A percentile compares a stretch with the other conserved stretches of the same genome.
Conservation (phyloP, 73 alveolate genomes). For the Stentor coeruleus region DNA sequence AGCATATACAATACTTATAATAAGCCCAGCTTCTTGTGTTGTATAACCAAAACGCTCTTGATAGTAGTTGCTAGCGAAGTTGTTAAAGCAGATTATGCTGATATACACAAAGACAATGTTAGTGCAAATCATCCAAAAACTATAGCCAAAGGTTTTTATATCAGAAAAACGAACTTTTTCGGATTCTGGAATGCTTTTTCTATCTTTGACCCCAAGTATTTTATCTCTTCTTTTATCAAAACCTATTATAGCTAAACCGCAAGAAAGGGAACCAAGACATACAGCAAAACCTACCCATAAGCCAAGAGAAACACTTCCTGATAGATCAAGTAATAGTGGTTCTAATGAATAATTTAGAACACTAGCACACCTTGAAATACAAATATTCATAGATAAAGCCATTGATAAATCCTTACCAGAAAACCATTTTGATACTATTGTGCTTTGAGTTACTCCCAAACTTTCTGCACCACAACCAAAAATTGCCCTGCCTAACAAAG, state of each 20-base stretch:
- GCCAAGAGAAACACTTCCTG: conserved; percentile 46
- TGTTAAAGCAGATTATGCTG: conserved; percentile 57
- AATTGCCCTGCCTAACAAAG: conserved; percentile 87
- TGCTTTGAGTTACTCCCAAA: conserved; percentile 62
- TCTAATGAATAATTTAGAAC: conserved; percentile 42
- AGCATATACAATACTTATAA: conserved; percentile 39
- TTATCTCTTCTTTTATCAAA: conserved; percentile 57
- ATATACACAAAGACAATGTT: conserved; percentile 61
- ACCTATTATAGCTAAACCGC: conserved; percentile 43
- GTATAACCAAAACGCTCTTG: conserved; percentile 47
- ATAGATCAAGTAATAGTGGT: background rate
- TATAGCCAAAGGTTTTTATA: conserved; percentile 56
- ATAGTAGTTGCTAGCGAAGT: conserved; percentile 52
- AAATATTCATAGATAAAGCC: conserved; percentile 83
- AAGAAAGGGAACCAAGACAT: conserved; percentile 41
- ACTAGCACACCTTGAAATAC: conserved; percentile 69
- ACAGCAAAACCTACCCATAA: conserved; percentile 54
- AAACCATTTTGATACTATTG: conserved; percentile 92
- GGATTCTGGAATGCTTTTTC: too few relatives aligned
- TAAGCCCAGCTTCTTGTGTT: conserved; percentile 48
- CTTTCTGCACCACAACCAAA: conserved; percentile 91
- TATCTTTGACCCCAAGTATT: too few relatives aligned
- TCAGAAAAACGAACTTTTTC: conserved; percentile 73
- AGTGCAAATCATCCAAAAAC: conserved; percentile 60
- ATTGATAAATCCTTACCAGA: conserved; percentile 85